Base-by-base conservation (phyloP, 23 red algal species). In the Gracilaria domingensis region DNA sequence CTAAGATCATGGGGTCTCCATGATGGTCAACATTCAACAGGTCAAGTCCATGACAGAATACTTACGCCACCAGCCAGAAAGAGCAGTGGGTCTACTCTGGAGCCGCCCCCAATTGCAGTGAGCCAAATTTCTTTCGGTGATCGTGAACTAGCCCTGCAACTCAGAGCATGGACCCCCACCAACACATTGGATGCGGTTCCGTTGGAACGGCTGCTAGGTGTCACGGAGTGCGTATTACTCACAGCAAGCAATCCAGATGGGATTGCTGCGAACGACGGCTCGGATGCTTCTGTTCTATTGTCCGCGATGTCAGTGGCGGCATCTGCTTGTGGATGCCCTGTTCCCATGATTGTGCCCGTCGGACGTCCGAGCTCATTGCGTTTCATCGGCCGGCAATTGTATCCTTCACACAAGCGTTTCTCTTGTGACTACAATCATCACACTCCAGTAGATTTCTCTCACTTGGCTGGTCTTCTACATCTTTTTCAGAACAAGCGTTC, bases 251-350 rank as follows among this genome's bases (percentile, higher is more conserved):
- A 34, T 59, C 48, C 88, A 35, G 75, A 82, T 50, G 75, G 76
- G 40, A 83, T 91, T 24, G 77, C 77, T 32, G 88, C 88, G 47
- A 75, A 74, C 60, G 88, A 91, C 38, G 88, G 48, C 18, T 83
- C 88, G 12, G 79, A 91, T 58, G 88, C 88, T 20, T 75, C 88
- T 20, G 64, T 83, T 36, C 88, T 91, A 67, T 59, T 91, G 4
- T 91, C 88, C 30, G 75, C 88, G 17, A 72, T 91, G 76, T 58
- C 88, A 32, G 88, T 83, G 24, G 88, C 88, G n/a, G 75, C 88
- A 0, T 91, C 88, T 1, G 75, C 88, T 28, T 81, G 57, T 28
- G 47, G 65, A 20, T 91, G 75, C 66, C 38, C 64, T 23, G 28
- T 91, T 26, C 88, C 88, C 6, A 81, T 91, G 75, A 75, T 91